phyloP scores from a whole-genome alignment of 106 monocot species.

The Alisma plantagoaquatica region DNA sequence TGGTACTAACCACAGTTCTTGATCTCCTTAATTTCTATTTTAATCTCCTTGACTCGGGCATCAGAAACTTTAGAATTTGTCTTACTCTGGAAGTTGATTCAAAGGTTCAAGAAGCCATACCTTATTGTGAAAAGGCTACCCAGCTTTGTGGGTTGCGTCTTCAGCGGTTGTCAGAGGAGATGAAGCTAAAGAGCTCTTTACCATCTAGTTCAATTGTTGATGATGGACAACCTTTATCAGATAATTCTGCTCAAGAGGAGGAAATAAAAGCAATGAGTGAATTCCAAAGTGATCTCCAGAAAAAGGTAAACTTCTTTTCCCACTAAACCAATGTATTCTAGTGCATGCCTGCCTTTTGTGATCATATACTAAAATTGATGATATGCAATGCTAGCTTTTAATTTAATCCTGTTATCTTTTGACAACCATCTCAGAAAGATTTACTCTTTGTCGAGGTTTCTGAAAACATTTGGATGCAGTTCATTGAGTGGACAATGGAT shows the following conservation, averaged over 20 bases:
- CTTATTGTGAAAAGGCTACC: conserved; percentile 77
- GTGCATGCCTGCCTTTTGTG: background rate
- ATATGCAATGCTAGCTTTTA: too few relatives aligned
- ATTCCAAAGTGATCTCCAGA: conserved; percentile 69
- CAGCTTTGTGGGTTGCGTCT: conserved; percentile 55
- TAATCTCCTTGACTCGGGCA: conserved; percentile 1
- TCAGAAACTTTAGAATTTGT: conserved; percentile 87
- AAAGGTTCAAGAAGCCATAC: conserved; percentile 59
- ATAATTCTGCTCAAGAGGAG: conserved; percentile 13
- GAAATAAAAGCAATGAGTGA: conserved; percentile 53
- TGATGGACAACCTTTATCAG: too few relatives aligned
- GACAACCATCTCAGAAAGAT: too few relatives aligned
- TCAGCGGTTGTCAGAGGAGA: conserved; percentile 28
- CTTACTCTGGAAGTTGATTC: conserved; percentile 60
- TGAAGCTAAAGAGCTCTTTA: conserved; percentile 5
- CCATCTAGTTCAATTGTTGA: too few relatives aligned
- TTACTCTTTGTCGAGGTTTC: too few relatives aligned
- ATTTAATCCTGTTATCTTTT: too few relatives aligned
- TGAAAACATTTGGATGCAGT: too few relatives aligned
- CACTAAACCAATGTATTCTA: too few relatives aligned
- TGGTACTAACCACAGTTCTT: too few relatives aligned
- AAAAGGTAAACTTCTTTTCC: conserved; percentile 45
- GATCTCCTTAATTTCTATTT: background rate
- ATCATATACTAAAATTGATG: too few relatives aligned
- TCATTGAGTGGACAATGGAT: too few relatives aligned